Evolutionary conservation across 2,329 filamentous ascomycete genomes (phyloP).

Genomic region (Xylariaceae sp.): DNA sequence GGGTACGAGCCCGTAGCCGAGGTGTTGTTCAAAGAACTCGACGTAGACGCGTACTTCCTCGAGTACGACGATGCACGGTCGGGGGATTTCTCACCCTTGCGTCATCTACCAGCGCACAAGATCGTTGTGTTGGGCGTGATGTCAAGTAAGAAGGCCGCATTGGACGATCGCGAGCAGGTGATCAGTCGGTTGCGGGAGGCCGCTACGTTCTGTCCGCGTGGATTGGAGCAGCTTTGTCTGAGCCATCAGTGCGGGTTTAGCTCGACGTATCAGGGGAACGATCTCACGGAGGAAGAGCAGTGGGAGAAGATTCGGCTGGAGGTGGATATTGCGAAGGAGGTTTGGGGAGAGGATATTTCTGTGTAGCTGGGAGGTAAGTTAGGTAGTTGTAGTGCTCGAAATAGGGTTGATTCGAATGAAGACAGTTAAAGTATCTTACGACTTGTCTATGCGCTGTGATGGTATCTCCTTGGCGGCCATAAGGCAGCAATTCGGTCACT

Average conservation of each 20-base stretch:
- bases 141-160: slow-evolving; percentile 52
- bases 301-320: slow-evolving; percentile 52
- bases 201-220: slow-evolving; percentile 43
- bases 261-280: slow-evolving; percentile 52
- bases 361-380: neutral
- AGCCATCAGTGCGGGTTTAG: slow-evolving; percentile 55
- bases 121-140: slow-evolving; percentile 52
- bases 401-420: too few relatives aligned
- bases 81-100: slow-evolving; percentile 50
- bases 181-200: slow-evolving; percentile 40
- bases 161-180: slow-evolving; percentile 44
- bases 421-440: too few relatives aligned
- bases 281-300: slow-evolving; percentile 51
- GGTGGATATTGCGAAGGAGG: slow-evolving; percentile 52
- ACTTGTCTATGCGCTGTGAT: too few relatives aligned
- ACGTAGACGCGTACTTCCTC: slow-evolving; percentile 55
- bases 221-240: slow-evolving; percentile 50
- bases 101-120: slow-evolving; percentile 50
- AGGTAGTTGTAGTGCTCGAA: neutral
- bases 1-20: slow-evolving; percentile 55
- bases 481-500: too few relatives aligned
- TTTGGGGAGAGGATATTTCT: slow-evolving; percentile 47
- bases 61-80: slow-evolving; percentile 54
- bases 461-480: too few relatives aligned
- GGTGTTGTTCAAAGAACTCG: slow-evolving; percentile 51